These are phyloP conservation scores for Paxillus ammoniavirescens DNA, from an alignment of 768 basidiomycete genomes.

Conservation along the genomic window DNA sequence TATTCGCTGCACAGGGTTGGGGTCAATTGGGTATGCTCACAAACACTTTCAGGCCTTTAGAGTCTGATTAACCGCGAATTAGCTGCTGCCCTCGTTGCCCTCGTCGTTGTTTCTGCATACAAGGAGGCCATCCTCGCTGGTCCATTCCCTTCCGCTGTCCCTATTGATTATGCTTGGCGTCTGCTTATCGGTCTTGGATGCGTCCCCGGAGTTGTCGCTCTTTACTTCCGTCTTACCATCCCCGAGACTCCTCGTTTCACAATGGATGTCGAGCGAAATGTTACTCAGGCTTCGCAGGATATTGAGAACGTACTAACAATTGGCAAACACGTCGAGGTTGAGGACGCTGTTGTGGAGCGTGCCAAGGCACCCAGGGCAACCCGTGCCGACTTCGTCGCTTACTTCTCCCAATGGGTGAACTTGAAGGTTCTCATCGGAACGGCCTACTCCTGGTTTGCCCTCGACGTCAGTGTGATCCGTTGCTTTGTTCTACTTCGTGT, in stretches of 20 bases:
- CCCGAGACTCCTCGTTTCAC: conserved; percentile 90
- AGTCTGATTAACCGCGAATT: neutral
- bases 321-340: conserved; percentile 47
- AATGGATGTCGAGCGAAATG: conserved; percentile 87
- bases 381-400: conserved; percentile 59
- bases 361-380: conserved; percentile 68
- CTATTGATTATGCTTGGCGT: conserved; percentile 82
- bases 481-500: neutral
- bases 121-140: conserved; percentile 54
- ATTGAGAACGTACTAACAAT: conserved; percentile 64
- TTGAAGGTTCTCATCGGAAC: conserved; percentile 76
- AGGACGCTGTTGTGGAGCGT: conserved; percentile 57
- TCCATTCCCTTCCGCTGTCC: conserved; percentile 35
- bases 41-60: neutral
- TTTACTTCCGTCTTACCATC: conserved; percentile 92
- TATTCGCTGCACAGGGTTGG: conserved; percentile 87
- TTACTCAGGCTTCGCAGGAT: conserved; percentile 71
- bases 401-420: conserved; percentile 78
- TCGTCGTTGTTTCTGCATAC: conserved; percentile 66
- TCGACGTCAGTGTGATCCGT: conserved; percentile 54
- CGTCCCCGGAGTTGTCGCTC: conserved; percentile 74
- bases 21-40: conserved; percentile 66
- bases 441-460: conserved; percentile 86
- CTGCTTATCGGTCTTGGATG: conserved; percentile 86
- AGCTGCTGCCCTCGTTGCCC: conserved; percentile 66